Percentiles rank a stretch among this genome's conserved stretches.
These are phyloP conservation scores for Cercis canadensis DNA, from an alignment of 306 rosid species.

Conservation along the genomic window DNA sequence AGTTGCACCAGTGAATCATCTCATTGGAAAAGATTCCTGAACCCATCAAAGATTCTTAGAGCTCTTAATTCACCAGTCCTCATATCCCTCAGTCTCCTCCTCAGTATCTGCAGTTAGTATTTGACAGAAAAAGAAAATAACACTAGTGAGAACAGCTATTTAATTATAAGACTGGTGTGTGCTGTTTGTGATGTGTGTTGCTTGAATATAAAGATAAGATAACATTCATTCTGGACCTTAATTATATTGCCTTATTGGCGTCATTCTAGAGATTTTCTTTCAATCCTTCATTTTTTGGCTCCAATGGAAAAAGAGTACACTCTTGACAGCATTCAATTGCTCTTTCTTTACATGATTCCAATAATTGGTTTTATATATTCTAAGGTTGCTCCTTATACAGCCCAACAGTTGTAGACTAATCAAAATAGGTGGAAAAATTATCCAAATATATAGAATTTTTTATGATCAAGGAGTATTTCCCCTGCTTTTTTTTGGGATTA, in stretches of 20 bases:
- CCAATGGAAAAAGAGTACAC: neutral
- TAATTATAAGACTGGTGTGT: neutral
- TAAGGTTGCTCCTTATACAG: neutral
- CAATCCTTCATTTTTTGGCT: constrained; percentile 18
- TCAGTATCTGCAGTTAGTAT: constrained; percentile 66
- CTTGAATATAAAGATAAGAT: no score
- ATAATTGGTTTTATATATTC: neutral
- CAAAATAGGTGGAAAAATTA: neutral
- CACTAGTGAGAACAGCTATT: neutral
- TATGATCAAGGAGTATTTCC: no score
- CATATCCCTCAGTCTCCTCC: constrained; percentile 79
- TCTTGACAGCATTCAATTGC: constrained; percentile 15
- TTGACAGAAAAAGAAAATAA: neutral
- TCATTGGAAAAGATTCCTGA: constrained; percentile 73
- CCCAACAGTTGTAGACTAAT: constrained; percentile 1
- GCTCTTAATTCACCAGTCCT: constrained; percentile 86
- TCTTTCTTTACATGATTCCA: neutral
- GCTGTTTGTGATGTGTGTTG: no score
- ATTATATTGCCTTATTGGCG: constrained; percentile 3
- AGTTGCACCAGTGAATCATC: constrained; percentile 25
- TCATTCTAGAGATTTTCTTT: constrained; percentile 3
- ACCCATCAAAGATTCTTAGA: constrained; percentile 71
- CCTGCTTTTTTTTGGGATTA: neutral
- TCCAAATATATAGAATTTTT: neutral
- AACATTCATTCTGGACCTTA: no score